phyloP scores from a whole-genome alignment of 768 basidiomycete genomes.

The Strobilomyces echinocephalus region DNA sequence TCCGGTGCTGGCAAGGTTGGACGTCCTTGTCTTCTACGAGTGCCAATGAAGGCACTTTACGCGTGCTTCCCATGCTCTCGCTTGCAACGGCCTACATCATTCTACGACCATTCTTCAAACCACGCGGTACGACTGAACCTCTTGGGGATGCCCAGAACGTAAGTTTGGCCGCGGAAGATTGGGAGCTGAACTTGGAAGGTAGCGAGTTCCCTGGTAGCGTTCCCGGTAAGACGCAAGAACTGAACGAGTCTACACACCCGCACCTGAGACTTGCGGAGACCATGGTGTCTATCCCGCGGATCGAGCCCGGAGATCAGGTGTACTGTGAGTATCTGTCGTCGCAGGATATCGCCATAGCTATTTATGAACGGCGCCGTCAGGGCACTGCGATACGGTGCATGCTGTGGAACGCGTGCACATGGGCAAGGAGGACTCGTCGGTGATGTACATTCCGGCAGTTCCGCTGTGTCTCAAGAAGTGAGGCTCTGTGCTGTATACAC shows the following conservation, averaged over 20 bases:
- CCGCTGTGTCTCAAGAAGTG: constrained; percentile 49
- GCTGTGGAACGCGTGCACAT: constrained; percentile 48
- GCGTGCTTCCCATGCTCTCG: constrained; percentile 53
- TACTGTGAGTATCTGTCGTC: constrained; percentile 38
- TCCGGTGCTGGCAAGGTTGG: constrained; percentile 59
- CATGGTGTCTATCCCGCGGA: constrained; percentile 54
- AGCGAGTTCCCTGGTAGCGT: constrained; percentile 52
- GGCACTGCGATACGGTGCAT: constrained; percentile 55
- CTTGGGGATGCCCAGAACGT: constrained; percentile 16
- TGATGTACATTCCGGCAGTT: constrained; percentile 53
- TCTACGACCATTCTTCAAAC: constrained; percentile 63
- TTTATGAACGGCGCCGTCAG: constrained; percentile 18
- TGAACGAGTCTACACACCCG: constrained; percentile 54
- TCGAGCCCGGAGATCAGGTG: constrained; percentile 62
- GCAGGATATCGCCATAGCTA: neutral
- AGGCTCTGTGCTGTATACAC: constrained; percentile 2
- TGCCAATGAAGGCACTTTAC: constrained; percentile 57
- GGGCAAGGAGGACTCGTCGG: constrained; percentile 48
- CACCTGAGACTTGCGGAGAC: constrained; percentile 52
- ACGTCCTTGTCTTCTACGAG: constrained; percentile 50
- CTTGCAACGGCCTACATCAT: constrained; percentile 57
- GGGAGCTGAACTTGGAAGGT: constrained; percentile 51
- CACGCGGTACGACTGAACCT: constrained; percentile 11
- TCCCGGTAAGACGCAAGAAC: constrained; percentile 51
- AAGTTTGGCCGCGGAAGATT: constrained; percentile 44